Evolutionary conservation across 192 early-diverging fungal genomes (phyloP), one percentile per base, ranked within the genome.

Genomic region (Diversispora epigaea): DNA sequence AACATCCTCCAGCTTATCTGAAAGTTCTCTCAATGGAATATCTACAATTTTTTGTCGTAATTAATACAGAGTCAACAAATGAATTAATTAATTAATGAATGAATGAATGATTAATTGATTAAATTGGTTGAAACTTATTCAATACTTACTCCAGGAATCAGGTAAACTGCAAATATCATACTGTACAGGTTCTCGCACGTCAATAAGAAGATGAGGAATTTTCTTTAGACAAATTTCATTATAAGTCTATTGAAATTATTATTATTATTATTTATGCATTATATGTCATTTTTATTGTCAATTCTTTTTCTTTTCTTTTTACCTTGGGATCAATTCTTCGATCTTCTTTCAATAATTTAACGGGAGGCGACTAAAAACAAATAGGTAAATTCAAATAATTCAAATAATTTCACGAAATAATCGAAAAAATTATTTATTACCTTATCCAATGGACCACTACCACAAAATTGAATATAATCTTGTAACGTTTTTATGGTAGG

Each of bases 401-500:
- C 44, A n/a, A 12, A 12, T 10, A 66, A 6, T 71, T 17, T 21
- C 3, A 76, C n/a, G 43, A 77, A 68, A 10, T 62, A 64, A 17
- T 77, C 68, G 54, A 73, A 45, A 39, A 78, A 54, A 21, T 69
- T 25, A 58, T 76, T 56, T 10, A 75, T 78, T 12, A 89, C 89
- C 78, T 93, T 92, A 80, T 96, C 94, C 40, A 84, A 85, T 3
- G 92, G 88, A n/a, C 83, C 86, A 7, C 88, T 77, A 17, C 93
- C 93, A 82, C 97, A 99, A 66, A 97, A 97, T 19, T 91, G 88
- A 19, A 91, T 91, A 82, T 99, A 99, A 73, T 99, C 95, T n/a
- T 92, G 91, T 17, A 96, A 82, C 74, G 89, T 77, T 0, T 84
- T 92, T 32, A 98, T 88, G 0, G 89, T 92, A 5, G 97, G 94